Evolutionary conservation across 2,329 filamentous ascomycete genomes (phyloP), one percentile per base, ranked within the genome.

Genomic region (Acrodontium crateriforme): DNA sequence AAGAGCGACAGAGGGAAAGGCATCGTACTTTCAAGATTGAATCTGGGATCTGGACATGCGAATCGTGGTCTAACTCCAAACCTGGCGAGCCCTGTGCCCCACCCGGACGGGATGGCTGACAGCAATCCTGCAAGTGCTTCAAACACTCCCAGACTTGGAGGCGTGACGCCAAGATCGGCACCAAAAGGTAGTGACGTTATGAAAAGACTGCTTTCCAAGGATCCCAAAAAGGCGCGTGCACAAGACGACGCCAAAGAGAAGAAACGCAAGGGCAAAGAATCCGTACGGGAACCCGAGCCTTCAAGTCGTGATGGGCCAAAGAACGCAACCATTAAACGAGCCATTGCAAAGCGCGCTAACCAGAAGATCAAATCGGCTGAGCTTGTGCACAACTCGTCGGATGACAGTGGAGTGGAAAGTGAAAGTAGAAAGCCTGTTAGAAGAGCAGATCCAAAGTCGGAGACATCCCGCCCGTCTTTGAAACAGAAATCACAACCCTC

Each of bases 1-100:
- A 63, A 63, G 41, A 62, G 69, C 27, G 70, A 76, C 42, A 62
- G 71, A 37, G 67, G 67, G 24, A 72, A 74, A 44, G 71, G 71
- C 26, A 73, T 67, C 36, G 59, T 63, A 20, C 52, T 76, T 17
- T 76, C 72, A 22, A 65, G 64, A 30, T 59, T 74, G 33, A 65
- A 71, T 34, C 58, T 73, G 19, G 55, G 56, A 26, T 25, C 40
- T 21, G 34, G 35, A 24, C 27, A 37, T 16, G 30, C 35, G 29
- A 36, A 29, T 27, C 35, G 35, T 23, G 34, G 38, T 9, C 31
- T 39, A 9, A 50, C 47, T 13, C 47, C 50, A 8, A 42, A 34
- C 18, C 39, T 34, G 27, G 36, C 40, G n/a, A 52, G 44, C 28
- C 50, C 50, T n/a, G 15, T 45, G 28, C 36, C 38, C 8, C 29